A percentile compares a stretch with the other conserved stretches of the same genome.
phyloP scores from a whole-genome alignment of 495 filamentous ascomycete genomes.

The Neurospora sp. region DNA sequence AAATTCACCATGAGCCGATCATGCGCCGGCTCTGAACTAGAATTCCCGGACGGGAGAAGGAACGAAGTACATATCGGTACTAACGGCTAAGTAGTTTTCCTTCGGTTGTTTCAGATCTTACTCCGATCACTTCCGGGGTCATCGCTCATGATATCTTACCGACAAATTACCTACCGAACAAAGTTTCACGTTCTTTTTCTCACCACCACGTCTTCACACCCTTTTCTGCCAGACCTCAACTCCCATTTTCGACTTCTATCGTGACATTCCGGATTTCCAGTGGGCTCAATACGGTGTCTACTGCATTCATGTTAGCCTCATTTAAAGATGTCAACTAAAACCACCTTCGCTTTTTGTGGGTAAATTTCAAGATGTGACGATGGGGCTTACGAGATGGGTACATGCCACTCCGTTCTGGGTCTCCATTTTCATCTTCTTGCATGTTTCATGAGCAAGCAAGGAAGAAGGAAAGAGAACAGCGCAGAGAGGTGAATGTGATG shows the following conservation, averaged over 20 bases:
- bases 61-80: not conserved
- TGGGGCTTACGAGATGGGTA: not conserved
- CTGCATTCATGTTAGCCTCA: not conserved
- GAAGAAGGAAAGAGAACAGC: not conserved
- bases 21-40: no score
- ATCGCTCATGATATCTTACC: not conserved
- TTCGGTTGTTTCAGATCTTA: not conserved
- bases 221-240: not conserved
- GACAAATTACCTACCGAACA: not conserved
- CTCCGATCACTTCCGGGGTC: not conserved
- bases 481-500: not conserved
- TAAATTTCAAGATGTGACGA: not conserved
- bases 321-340: not conserved
- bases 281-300: not conserved
- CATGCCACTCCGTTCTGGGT: not conserved
- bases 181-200: not conserved
- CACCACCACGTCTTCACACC: not conserved
- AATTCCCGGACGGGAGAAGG: no score
- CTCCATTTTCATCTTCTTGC: not conserved
- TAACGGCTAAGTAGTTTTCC: not conserved
- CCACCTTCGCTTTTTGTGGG: not conserved
- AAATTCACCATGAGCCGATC: no score
- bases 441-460: not conserved
- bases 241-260: not conserved
- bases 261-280: not conserved